Base-by-base conservation (phyloP, 2,329 filamentous ascomycete species). In the Aspergillus persii region DNA sequence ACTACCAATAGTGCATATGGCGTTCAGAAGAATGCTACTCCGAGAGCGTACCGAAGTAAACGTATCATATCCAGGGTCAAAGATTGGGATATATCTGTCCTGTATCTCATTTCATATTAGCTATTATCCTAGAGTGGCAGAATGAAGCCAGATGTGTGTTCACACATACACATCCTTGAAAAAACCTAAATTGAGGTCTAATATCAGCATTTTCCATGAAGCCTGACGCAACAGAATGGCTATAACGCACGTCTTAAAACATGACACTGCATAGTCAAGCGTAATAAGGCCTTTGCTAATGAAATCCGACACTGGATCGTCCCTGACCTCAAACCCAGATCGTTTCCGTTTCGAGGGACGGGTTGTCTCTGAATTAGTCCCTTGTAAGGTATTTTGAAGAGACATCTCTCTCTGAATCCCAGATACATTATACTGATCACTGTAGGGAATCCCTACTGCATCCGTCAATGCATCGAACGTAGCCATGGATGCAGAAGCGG, bases 1-100 rank as follows among this genome's bases (percentile, higher is more conserved):
- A 62, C 80, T 83, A 2, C 83, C 83, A 27, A 83, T 77, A 1
- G 80, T 79, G 57, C 82, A 80, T 7, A 85, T 81, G 1, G 78
- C 75, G 62, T 83, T 80, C 51, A 85, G 79, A 0, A 85, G 71
- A 15, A 84, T 77, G 3, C 76, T 75, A 56, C 81, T 84, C 11
- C 82, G 74, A 8, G 70, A 66, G 15, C 78, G 72, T 2, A 85
- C 74, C 0, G 78, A 80, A 0, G 75, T 66, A 52, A 83, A 76
- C 0, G 77, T 79, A 60, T 85, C 82, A 39, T 74, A 68, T 12
- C 63, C 62, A 15, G 77, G 73, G 54, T 80, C 80, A 51, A 83
- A 83, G 2, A 83, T 75, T 0, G 81, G 80, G 3, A 83, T 80
- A 50, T 81, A 78, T 60, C 77, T 78, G 65, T 83, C 77, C 76